These are phyloP conservation scores for Avena sativa DNA, from an alignment of 176 grass and related monocot species.

Conservation along the genomic window DNA sequence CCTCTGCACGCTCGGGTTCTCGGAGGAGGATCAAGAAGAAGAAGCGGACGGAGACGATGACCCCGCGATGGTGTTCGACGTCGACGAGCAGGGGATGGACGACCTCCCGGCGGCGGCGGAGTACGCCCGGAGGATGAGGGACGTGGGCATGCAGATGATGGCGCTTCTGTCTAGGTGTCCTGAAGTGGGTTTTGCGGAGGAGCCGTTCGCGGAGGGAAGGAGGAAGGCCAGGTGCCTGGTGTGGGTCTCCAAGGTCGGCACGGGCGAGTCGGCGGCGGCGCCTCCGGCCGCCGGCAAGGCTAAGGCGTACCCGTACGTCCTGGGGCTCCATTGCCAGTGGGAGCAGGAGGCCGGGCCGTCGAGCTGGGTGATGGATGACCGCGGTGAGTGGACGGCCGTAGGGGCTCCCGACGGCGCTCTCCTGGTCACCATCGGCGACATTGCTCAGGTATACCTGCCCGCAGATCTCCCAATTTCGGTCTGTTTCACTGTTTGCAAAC, in stretches of 20 bases:
- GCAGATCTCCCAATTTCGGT: constrained; percentile 30
- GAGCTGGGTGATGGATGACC: constrained; percentile 58
- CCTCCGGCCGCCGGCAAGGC: constrained; percentile 34
- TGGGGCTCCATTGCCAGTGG: constrained; percentile 67
- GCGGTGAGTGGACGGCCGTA: constrained; percentile 52
- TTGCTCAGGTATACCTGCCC: constrained; percentile 72
- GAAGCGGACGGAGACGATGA: constrained; percentile 34
- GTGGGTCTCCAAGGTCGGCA: constrained; percentile 55
- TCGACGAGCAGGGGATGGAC: constrained; percentile 40
- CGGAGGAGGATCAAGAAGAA: constrained; percentile 30
- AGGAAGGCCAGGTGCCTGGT: constrained; percentile 70
- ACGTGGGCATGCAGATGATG: constrained; percentile 58
- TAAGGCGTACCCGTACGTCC: constrained; percentile 71
- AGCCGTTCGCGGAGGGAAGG: constrained; percentile 51
- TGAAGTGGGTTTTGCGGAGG: constrained; percentile 40
- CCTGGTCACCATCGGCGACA: constrained; percentile 79
- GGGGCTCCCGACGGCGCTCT: constrained; percentile 47
- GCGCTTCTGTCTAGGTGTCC: constrained; percentile 45
- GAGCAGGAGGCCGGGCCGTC: constrained; percentile 35
- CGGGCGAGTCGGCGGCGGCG: constrained; percentile 29
- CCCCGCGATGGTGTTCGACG: constrained; percentile 49
- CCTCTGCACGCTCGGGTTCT: constrained; percentile 50
- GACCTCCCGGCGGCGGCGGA: constrained; percentile 43
- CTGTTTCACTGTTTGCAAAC: not conserved
- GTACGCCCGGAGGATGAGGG: constrained; percentile 62